These are phyloP conservation scores for Spergularia bocconei DNA, from an alignment of 148 eudicot genomes.

Conservation along the genomic window DNA sequence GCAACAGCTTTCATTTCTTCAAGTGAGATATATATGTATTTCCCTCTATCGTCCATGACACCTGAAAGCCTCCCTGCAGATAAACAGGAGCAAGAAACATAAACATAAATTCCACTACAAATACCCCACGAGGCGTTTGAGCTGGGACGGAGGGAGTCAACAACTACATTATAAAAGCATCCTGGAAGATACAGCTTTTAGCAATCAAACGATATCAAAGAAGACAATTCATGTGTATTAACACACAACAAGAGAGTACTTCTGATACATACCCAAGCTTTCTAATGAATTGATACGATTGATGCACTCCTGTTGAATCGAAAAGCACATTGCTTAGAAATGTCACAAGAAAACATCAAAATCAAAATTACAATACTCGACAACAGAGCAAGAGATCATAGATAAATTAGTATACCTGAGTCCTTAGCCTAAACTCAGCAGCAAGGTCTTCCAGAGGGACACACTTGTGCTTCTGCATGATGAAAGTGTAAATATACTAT, in stretches of 20 bases:
- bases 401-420: slow-evolving; percentile 55
- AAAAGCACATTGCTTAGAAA: slow-evolving; percentile 4
- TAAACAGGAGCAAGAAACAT: not conserved
- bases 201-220: no score
- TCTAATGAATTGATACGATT: slow-evolving; percentile 82
- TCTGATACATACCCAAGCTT: slow-evolving; percentile 59
- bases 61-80: slow-evolving; percentile 84
- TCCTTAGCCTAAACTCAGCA: slow-evolving; percentile 90
- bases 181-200: no score
- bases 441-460: slow-evolving; percentile 95
- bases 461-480: slow-evolving; percentile 84
- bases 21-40: slow-evolving; percentile 88
- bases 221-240: no score
- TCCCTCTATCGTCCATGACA: slow-evolving; percentile 99
- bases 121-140: no score
- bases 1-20: slow-evolving; percentile 99
- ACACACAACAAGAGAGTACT: not conserved
- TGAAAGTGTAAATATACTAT: slow-evolving; percentile 2
- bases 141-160: no score
- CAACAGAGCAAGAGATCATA: not conserved
- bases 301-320: slow-evolving; percentile 69
- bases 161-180: no score
- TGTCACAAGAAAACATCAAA: not conserved
- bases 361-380: not conserved
- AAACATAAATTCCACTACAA: no score